Evolutionary conservation across 805 yeast species (phyloP).

Genomic region (Ogataea trehalophila): DNA sequence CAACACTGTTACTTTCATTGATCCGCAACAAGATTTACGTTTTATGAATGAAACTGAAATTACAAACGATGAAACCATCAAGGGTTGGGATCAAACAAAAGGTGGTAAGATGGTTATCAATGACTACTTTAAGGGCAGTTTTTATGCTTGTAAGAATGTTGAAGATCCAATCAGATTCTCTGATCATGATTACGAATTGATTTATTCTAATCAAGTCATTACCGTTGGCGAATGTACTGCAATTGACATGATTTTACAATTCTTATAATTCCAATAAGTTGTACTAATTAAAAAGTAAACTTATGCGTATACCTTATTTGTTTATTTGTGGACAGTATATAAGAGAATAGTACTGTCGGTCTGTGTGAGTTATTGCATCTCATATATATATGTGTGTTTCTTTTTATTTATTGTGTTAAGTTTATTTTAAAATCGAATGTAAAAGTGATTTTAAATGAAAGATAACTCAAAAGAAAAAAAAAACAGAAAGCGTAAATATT

Average conservation of each 20-base stretch:
- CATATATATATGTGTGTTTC: too few species aligned
- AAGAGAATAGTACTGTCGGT: too few species aligned
- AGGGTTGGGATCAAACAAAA: neutral
- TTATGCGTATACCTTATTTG: too few species aligned
- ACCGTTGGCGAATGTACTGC: neutral
- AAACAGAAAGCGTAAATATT: too few species aligned
- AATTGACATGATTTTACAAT: neutral
- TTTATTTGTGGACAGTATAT: too few species aligned
- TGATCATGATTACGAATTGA: conserved; percentile 20
- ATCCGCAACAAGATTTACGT: neutral
- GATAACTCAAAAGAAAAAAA: too few species aligned
- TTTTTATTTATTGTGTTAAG: too few species aligned
- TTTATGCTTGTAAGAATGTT: conserved; percentile 36
- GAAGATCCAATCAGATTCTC: conserved; percentile 38
- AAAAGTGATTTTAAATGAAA: too few species aligned
- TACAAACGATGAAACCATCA: neutral
- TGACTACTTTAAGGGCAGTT: conserved; percentile 9
- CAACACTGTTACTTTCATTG: conserved; percentile 1
- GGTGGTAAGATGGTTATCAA: conserved; percentile 12
- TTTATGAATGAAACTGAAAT: conserved; percentile 3
- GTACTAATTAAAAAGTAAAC: too few species aligned
- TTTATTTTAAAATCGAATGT: too few species aligned
- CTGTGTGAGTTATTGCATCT: too few species aligned
- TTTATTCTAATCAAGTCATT: conserved; percentile 12
- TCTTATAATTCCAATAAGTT: too few species aligned